phyloP scores from a whole-genome alignment of 495 filamentous ascomycete species.

The Penicillium parvum region DNA sequence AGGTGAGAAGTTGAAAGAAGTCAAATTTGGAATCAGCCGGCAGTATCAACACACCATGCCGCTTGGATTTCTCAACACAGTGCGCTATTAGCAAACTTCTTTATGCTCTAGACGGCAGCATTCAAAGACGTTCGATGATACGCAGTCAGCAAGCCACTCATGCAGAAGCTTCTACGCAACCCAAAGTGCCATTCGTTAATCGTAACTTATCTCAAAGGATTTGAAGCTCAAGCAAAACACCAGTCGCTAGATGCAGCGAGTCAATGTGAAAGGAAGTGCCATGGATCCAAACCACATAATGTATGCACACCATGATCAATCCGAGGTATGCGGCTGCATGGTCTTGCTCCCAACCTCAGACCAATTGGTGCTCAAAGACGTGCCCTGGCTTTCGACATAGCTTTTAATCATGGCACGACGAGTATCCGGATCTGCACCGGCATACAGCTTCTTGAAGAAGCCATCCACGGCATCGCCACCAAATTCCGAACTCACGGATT shows the following conservation, averaged over 20 bases:
- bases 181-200: too few relatives aligned
- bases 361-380: slow-evolving; percentile 92
- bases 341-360: slow-evolving; percentile 68
- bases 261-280: background rate
- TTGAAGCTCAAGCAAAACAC: slow-evolving; percentile 7
- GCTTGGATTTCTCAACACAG: too few relatives aligned
- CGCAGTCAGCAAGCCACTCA: too few relatives aligned
- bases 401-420: slow-evolving; percentile 97
- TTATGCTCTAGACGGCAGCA: too few relatives aligned
- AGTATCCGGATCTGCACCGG: slow-evolving; percentile 71
- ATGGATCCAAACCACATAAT: too few relatives aligned
- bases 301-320: slow-evolving; percentile 16
- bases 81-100: too few relatives aligned
- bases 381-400: slow-evolving; percentile 88
- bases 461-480: slow-evolving; percentile 68
- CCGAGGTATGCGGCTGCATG: slow-evolving; percentile 68
- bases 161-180: too few relatives aligned
- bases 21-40: too few relatives aligned
- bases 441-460: slow-evolving; percentile 93
- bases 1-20: too few relatives aligned
- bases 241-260: slow-evolving; percentile 20
- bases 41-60: too few relatives aligned
- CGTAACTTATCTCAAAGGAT: too few relatives aligned
- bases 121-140: too few relatives aligned
- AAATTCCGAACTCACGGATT: slow-evolving; percentile 52